Base-by-base conservation (phyloP, 1,284 basidiomycete species). In the Cryptococcus floricola region DNA sequence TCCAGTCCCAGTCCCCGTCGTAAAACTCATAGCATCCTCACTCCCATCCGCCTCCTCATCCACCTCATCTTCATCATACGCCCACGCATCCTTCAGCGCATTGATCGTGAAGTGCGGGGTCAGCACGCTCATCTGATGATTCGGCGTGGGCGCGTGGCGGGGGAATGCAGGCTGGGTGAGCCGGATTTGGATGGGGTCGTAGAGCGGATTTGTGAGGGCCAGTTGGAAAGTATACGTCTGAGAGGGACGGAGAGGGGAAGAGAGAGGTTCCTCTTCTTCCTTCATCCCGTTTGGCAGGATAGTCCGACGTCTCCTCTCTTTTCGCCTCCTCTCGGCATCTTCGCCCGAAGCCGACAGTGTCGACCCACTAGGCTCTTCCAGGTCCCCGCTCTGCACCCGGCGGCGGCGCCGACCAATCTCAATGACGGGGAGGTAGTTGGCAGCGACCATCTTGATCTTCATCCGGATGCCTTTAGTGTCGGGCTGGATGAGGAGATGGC, bases 401-500 rank as follows among this genome's bases (percentile, higher is more conserved):
- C 64, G 55, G 54, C 68, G 56, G 46, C 66, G 43, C n/a, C 73
- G 81, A 19, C 84, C 80, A 31, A 88, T 82, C n/a, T 85, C 84
- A 42, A 97, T 87, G 2, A 87, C 84, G 0, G 95, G 96, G 16
- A 99, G 81, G 75, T 97, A 98, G 74, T 90, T 94, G 27, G 87
- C 84, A 0, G 95, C 96, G 47, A 95, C 89, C 47, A 97, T 86
- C 75, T 96, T 97, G 78, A 98, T 98, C 78, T 98, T 98, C 83
- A 88, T 97, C 6, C 90, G 84, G 37, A 90, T 87, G 6, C 89
- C 91, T 74, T 98, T 98, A 68, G 93, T 89, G 73, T 99, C 96
- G 1, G 96, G 96, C 70, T 97, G 96, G 77, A 98, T 95, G 58
- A 98, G 84, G 64, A 98, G 95, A 77, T 98, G 95, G 14, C 89